Evolutionary conservation across 2,329 filamentous ascomycete genomes (phyloP).

Genomic region (Calonectria pseudoreteaudii): DNA sequence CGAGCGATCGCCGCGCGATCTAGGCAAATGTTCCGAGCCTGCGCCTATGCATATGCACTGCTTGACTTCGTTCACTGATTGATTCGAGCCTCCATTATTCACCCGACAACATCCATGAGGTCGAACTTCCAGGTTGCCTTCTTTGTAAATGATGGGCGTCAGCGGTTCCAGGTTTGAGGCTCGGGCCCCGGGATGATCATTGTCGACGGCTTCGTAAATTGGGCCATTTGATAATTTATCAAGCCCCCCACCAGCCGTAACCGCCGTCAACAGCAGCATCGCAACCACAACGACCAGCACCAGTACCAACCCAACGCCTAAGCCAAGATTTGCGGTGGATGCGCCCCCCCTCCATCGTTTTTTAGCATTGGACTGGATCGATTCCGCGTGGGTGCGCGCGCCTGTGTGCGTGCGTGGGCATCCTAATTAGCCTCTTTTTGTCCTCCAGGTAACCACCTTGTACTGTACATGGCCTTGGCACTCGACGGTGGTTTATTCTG

Average conservation of each 20-base stretch:
- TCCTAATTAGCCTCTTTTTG: conserved; percentile 2
- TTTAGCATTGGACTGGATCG: conserved; percentile 17
- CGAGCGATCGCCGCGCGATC: neutral
- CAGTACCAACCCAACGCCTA: conserved; percentile 9
- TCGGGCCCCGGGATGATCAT: conserved; percentile 8
- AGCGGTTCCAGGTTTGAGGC: neutral
- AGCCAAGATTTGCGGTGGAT: conserved; percentile 4
- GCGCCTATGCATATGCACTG: neutral
- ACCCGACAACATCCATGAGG: neutral
- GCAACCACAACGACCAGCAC: neutral
- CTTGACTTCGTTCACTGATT: neutral
- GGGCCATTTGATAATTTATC: conserved; percentile 8
- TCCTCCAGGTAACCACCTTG: neutral
- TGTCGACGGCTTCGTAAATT: conserved; percentile 1
- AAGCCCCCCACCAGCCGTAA: conserved; percentile 1
- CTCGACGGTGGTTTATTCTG: neutral
- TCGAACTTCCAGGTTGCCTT: neutral
- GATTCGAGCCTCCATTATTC: neutral
- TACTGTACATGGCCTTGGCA: neutral
- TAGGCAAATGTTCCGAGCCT: neutral
- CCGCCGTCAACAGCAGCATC: conserved; percentile 3
- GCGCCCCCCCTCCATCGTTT: conserved; percentile 15
- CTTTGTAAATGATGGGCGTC: neutral
- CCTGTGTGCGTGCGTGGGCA: neutral
- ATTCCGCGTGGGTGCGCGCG: conserved; percentile 21